Percentiles rank a stretch among this genome's conserved stretches.
phyloP scores from a whole-genome alignment of 2,329 filamentous ascomycete genomes.

The Paraconiothyrium brasiliense region DNA sequence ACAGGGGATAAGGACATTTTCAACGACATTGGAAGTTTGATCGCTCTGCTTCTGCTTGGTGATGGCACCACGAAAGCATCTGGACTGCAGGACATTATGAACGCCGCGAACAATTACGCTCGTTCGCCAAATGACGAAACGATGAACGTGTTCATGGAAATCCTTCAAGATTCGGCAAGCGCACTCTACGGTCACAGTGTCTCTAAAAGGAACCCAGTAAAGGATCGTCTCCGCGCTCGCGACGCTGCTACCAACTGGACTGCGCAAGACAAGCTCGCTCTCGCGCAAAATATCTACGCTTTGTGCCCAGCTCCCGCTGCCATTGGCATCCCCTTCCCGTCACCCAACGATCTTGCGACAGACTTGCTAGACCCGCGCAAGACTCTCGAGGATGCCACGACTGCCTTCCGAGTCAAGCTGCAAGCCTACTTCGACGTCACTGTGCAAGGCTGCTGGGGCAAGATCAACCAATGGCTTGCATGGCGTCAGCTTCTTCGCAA shows the following conservation, averaged over 20 bases:
- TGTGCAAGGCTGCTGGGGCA: slow-evolving; percentile 11
- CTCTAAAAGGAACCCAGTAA: too few relatives aligned
- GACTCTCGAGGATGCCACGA: slow-evolving; percentile 6
- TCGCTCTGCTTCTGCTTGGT: too few relatives aligned
- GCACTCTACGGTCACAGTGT: too few relatives aligned
- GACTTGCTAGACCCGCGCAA: slow-evolving; percentile 4
- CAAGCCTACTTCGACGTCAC: slow-evolving; percentile 13
- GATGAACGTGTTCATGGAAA: too few relatives aligned
- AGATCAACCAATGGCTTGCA: slow-evolving; percentile 13
- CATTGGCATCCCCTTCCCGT: slow-evolving; percentile 9
- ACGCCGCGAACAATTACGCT: too few relatives aligned
- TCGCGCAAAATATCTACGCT: slow-evolving; percentile 7
- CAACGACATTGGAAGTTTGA: too few relatives aligned
- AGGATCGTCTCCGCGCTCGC: not conserved
- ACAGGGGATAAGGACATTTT: too few relatives aligned
- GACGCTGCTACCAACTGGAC: slow-evolving; percentile 1
- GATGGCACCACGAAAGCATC: too few relatives aligned
- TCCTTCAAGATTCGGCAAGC: too few relatives aligned
- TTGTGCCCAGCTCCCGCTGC: slow-evolving; percentile 1
- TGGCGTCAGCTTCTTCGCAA: slow-evolving; percentile 13
- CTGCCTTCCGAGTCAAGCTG: slow-evolving; percentile 2
- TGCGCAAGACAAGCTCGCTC: slow-evolving; percentile 6
- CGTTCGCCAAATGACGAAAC: too few relatives aligned
- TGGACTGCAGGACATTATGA: too few relatives aligned
- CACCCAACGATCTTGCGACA: not conserved